phyloP scores from a whole-genome alignment of 75 land plant genomes.

The Selaginella tamariscina region DNA sequence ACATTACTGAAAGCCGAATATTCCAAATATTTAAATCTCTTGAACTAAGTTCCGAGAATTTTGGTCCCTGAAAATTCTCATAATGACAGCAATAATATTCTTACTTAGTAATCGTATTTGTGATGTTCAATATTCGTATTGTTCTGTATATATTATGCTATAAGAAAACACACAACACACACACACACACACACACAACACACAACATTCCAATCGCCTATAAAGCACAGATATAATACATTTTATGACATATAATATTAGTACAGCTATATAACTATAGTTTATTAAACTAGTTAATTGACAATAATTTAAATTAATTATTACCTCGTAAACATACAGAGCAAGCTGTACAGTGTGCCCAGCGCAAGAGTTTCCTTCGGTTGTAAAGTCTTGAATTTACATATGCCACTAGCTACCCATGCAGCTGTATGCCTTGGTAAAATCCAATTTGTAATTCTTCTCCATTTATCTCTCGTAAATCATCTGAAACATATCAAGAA shows the following conservation, averaged over 20 bases:
- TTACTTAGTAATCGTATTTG: too few species aligned
- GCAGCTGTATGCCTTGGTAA: conserved; percentile 56
- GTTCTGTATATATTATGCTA: too few species aligned
- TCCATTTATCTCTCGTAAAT: conserved; percentile 7
- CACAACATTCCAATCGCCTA: not conserved
- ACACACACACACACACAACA: not conserved
- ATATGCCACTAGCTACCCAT: conserved; percentile 52
- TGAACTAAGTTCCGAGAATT: not conserved
- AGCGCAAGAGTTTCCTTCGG: conserved; percentile 52
- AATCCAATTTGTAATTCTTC: conserved; percentile 49
- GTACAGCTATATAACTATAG: not conserved
- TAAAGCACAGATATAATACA: not conserved
- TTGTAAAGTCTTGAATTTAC: conserved; percentile 43
- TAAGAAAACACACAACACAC: not conserved
- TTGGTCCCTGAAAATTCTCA: not conserved
- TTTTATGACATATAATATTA: not conserved
- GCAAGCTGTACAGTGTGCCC: conserved; percentile 39
- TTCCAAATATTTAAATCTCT: conserved; percentile 19
- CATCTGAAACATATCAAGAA: conserved; percentile 13
- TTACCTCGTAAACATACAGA: conserved; percentile 49
- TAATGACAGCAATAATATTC: too few species aligned
- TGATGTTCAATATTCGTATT: too few species aligned
- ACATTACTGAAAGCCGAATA: not conserved
- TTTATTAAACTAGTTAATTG: too few species aligned
- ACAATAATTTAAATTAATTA: not conserved